Evolutionary conservation across 768 basidiomycete genomes (phyloP).

Genomic region (Lentinula aciculospora): DNA sequence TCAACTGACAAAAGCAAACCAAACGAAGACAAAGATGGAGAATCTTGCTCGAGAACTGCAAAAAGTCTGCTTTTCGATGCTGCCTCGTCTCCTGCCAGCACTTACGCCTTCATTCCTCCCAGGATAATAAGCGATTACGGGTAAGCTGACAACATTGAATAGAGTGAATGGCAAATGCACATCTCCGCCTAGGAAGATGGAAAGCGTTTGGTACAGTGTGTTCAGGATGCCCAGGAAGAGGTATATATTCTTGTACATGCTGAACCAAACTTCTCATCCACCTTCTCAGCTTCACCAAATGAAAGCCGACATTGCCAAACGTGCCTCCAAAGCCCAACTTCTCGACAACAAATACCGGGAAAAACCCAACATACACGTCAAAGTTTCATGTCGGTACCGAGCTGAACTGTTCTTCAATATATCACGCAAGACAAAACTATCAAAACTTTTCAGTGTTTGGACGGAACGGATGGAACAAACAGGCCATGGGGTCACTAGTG

Average conservation of each 20-base stretch:
- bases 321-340: slow-evolving; percentile 70
- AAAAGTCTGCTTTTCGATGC: slow-evolving; percentile 51
- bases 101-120: slow-evolving; percentile 10
- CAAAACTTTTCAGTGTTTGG: slow-evolving; percentile 82
- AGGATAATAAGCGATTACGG: slow-evolving; percentile 89
- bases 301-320: slow-evolving; percentile 78
- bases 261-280: slow-evolving; percentile 6
- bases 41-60: slow-evolving; percentile 84
- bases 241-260: slow-evolving; percentile 27
- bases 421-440: slow-evolving; percentile 83
- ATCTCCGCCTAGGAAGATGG: slow-evolving; percentile 66
- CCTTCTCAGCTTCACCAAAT: slow-evolving; percentile 61
- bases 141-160: slow-evolving; percentile 34
- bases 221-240: slow-evolving; percentile 87
- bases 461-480: slow-evolving; percentile 80
- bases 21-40: slow-evolving; percentile 87
- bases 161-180: slow-evolving; percentile 8
- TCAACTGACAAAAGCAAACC: slow-evolving; percentile 82
- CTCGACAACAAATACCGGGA: slow-evolving; percentile 81
- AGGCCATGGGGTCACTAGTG: slow-evolving; percentile 36
- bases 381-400: slow-evolving; percentile 83
- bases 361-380: slow-evolving; percentile 86
- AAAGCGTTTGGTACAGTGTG: slow-evolving; percentile 70
- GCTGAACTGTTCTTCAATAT: slow-evolving; percentile 93
- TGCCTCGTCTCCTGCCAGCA: not conserved